Evolutionary conservation across 2,329 filamentous ascomycete species (phyloP), one percentile per base, ranked within the genome.

Genomic region (Blumeria graminis): DNA sequence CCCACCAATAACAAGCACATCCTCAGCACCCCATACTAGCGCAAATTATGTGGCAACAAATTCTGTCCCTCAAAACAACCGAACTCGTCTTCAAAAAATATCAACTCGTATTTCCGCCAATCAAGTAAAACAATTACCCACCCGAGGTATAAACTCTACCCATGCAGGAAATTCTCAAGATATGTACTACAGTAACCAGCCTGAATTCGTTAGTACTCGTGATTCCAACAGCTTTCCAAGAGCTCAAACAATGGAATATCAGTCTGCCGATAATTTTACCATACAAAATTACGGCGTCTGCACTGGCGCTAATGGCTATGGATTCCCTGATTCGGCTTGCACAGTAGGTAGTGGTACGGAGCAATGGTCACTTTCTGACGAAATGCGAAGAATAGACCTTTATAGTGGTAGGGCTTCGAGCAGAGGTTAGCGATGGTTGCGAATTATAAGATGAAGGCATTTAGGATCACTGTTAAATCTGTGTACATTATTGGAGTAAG

Each of bases 331-430:
- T 28, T 28, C 22, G 22, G 22, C 22, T 28, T 28, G 22, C 22
- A 28, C 22, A 28, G 22, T 28, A 28, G 22, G 22, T 28, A 28
- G 22, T 28, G 22, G 22, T 36, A 62, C 69, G 67, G 55, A 69
- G 57, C 71, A 77, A 60, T 72, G 74, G 67, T 77, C 81, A 18
- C 69, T 89, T 55, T 76, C 83, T 68, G 73, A 86, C 60, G 84
- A 89, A 69, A 76, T 89, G 73, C 79, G 75, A 62, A 72, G 72
- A 52, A 82, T 83, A 59, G 78, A 83, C 62, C 75, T 83, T 60
- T 80, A 80, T n/a, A 71, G 71, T 28, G 79, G 78, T 3, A 70
- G 78, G 41, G 62, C 64, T 4, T 61, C 65, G 51, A 61, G 66
- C 45, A 58, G 64, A 18, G 59, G 58, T n/a, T 63, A 63, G 22